Evolutionary conservation across 2,329 filamentous ascomycete genomes (phyloP).

Genomic region (Amylocarpus encephaloides): DNA sequence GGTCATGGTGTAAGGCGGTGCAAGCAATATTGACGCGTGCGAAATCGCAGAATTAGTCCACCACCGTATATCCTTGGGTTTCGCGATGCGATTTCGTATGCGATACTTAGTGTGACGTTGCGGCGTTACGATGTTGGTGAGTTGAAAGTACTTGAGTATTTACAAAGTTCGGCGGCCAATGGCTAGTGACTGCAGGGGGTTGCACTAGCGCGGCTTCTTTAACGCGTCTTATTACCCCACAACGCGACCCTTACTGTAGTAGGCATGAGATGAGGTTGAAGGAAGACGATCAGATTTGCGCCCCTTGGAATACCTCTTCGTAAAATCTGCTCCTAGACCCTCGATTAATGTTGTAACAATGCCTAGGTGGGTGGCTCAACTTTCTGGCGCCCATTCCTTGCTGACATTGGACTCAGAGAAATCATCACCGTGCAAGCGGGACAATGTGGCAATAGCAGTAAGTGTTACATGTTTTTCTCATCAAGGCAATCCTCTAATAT

Average conservation of each 20-base stretch:
- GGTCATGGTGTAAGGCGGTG: slow-evolving; percentile 14
- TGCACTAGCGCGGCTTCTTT: slow-evolving; percentile 13
- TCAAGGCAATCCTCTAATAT: slow-evolving; percentile 4
- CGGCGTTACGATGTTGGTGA: not conserved
- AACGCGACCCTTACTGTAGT: slow-evolving; percentile 9
- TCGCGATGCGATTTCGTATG: no score
- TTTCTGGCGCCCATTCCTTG: not conserved
- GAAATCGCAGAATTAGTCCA: not conserved
- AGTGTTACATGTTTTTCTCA: slow-evolving; percentile 38
- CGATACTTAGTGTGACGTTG: not conserved
- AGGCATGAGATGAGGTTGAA: not conserved
- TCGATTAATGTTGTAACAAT: slow-evolving; percentile 26
- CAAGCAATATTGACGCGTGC: not conserved
- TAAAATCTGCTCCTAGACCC: not conserved
- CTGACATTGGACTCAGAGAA: slow-evolving; percentile 55
- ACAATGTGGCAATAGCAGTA: slow-evolving; percentile 99
- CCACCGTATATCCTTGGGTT: no score
- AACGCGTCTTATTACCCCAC: slow-evolving; percentile 11
- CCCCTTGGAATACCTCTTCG: not conserved
- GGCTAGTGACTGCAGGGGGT: not conserved
- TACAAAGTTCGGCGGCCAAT: slow-evolving; percentile 7
- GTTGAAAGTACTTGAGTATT: not conserved
- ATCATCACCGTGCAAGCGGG: slow-evolving; percentile 99
- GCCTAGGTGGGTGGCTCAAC: slow-evolving; percentile 27
- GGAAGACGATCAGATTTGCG: not conserved